phyloP scores from a whole-genome alignment of 2,329 filamentous ascomycete species.

The Berkeleyomyces basicola region DNA sequence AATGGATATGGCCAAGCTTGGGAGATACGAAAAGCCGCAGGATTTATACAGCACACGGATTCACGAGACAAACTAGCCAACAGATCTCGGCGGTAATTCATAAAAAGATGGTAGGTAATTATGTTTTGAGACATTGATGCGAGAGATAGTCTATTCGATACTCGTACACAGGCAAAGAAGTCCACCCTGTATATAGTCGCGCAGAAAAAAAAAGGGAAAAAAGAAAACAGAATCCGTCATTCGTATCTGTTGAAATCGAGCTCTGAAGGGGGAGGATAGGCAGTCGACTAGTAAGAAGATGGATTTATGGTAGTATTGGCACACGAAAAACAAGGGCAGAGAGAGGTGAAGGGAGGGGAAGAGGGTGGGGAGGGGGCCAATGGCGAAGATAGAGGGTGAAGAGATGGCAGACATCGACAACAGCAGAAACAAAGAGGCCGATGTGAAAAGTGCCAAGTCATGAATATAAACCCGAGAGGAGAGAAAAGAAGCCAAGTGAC shows the following conservation, averaged over 20 bases:
- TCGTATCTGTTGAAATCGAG: slow-evolving; percentile 5
- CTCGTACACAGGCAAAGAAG: not conserved
- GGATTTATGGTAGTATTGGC: slow-evolving; percentile 7
- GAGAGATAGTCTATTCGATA: slow-evolving; percentile 10
- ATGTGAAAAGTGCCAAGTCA: not conserved
- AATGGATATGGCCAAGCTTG: no score
- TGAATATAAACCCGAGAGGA: slow-evolving; percentile 4
- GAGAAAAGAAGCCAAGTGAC: slow-evolving; percentile 6
- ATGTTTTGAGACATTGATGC: slow-evolving; percentile 2
- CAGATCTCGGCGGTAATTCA: not conserved
- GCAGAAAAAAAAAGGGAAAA: slow-evolving; percentile 2
- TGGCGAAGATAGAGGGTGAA: not conserved
- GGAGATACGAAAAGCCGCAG: not conserved
- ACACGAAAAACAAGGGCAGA: not conserved
- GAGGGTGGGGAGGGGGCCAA: not conserved
- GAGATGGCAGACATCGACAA: not conserved
- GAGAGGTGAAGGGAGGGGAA: not conserved
- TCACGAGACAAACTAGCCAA: not conserved
- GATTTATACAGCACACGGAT: not conserved
- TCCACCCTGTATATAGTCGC: slow-evolving; percentile 1
- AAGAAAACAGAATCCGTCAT: slow-evolving; percentile 6
- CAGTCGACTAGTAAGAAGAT: slow-evolving; percentile 1
- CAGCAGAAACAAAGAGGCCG: not conserved
- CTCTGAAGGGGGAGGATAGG: not conserved
- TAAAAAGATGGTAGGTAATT: not conserved